Percentiles rank a stretch among this genome's conserved stretches.
These are phyloP conservation scores for Dendrostoma leiphaemia DNA, from an alignment of 2,329 filamentous ascomycete genomes.

Conservation along the genomic window DNA sequence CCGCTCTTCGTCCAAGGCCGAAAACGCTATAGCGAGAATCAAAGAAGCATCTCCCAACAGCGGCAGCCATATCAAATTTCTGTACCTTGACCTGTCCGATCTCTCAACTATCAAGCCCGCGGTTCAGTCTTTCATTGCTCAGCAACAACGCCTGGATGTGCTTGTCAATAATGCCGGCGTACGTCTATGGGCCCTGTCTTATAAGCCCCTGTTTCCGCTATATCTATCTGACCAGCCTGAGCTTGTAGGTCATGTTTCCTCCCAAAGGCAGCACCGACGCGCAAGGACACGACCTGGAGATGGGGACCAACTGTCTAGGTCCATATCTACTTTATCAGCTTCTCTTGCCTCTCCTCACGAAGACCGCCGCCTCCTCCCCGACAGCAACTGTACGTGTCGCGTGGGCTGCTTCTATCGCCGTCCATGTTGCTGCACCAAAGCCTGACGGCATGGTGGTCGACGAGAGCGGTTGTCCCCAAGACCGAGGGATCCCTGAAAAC, in stretches of 20 bases:
- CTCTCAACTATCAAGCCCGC: slow-evolving; percentile 6
- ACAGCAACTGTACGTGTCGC: background rate
- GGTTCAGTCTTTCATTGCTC: background rate
- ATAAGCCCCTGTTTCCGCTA: too few relatives aligned
- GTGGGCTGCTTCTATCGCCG: slow-evolving; percentile 9
- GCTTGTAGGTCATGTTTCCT: slow-evolving; percentile 12
- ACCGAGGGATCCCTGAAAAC: slow-evolving; percentile 16
- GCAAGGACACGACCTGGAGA: slow-evolving; percentile 2
- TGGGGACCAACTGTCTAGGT: slow-evolving; percentile 6
- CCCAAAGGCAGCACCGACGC: background rate
- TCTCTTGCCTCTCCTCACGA: slow-evolving; percentile 2
- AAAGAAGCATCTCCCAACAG: background rate
- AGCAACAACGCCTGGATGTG: slow-evolving; percentile 2
- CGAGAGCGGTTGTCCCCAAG: slow-evolving; percentile 15
- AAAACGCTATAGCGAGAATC: background rate
- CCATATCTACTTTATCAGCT: slow-evolving; percentile 1
- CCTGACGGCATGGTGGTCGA: slow-evolving; percentile 19
- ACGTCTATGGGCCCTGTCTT: slow-evolving; percentile 22
- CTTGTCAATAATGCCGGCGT: slow-evolving; percentile 8
- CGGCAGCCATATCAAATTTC: background rate
- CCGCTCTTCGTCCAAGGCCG: slow-evolving; percentile 24
- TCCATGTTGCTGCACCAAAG: slow-evolving; percentile 9
- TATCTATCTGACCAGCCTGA: too few relatives aligned
- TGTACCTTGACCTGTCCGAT: slow-evolving; percentile 9
- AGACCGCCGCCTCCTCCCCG: background rate